Evolutionary conservation across 768 basidiomycete species (phyloP), one percentile per base, ranked within the genome.

Genomic region (Myochromella boudieri): DNA sequence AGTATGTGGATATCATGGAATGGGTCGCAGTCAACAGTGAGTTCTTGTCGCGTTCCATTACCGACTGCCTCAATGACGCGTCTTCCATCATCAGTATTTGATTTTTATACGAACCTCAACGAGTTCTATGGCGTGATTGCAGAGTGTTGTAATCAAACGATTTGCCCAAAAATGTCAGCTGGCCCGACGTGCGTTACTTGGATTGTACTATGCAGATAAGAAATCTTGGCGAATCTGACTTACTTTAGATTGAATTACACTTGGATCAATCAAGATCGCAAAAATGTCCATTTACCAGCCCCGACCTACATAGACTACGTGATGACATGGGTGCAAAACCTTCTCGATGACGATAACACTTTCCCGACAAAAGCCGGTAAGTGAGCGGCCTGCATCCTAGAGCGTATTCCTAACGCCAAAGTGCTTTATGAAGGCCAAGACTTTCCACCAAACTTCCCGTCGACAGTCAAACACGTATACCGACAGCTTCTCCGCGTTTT

Each of bases 301-400:
- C 92, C 95, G 4, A 94, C 92, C 7, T 98, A 98, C 68, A 93
- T 97, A 53, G 97, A 98, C 74, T 97, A 95, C 63, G 95, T 98
- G 45, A 94, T 97, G 89, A 94, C 95, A 15, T 97, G 95, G 92
- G 81, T 97, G 4, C 95, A 98, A 64, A 95, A 95, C 60, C 75
- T 97, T 25, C 77, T 98, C 27, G 92, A 97, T 60, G 95, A 98
- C 68, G 93, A 97, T 58, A 78, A 72, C 49, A 82, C 86, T 28
- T 97, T 97, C 71, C 95, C 95, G 6, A 97, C 95, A 18, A 97
- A 97, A 69, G 84, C 89, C 41, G 91, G 94, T 91, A 70, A 52
- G 82, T 78, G 36, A 66, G 67, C 49, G 26, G 18, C 6, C 17
- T 21, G 20, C 25, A 36, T 10, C 14, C 26, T 24, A 10, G 10